These are phyloP conservation scores for Micractinium conductrix DNA, from an alignment of 139 green algal genomes.

Conservation along the genomic window DNA sequence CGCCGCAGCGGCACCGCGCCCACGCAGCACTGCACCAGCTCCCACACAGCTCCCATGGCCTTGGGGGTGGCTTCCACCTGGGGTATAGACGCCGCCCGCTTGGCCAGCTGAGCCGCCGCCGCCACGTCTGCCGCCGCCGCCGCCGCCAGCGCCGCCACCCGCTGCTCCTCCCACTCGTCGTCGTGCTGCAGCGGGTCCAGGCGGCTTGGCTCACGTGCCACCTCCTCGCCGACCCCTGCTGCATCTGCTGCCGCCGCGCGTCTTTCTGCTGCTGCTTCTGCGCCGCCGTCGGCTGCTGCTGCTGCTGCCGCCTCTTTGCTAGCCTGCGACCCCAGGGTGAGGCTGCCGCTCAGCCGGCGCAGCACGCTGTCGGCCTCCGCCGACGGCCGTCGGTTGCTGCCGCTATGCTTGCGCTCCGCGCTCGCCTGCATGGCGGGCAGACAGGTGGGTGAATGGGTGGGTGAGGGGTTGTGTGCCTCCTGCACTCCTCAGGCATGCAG, in stretches of 20 bases:
- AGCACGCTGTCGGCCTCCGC: neutral
- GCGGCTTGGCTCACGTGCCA: too few species aligned
- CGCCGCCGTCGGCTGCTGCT: neutral
- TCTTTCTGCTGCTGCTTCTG: neutral
- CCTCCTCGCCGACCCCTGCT: neutral
- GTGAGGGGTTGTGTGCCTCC: neutral
- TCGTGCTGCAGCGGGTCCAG: too few species aligned
- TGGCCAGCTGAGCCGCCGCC: neutral
- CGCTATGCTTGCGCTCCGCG: neutral
- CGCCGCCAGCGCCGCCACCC: neutral
- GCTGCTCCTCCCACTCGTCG: neutral
- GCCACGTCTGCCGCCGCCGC: conserved; percentile 1
- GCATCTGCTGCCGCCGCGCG: neutral
- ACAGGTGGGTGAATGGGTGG: neutral
- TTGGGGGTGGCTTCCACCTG: conserved; percentile 28
- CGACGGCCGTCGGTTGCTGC: neutral
- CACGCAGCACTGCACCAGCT: conserved; percentile 59
- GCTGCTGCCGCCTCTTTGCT: neutral
- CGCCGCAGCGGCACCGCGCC: conserved; percentile 19
- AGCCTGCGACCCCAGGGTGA: neutral
- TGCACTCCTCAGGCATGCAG: too few species aligned
- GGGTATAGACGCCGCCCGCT: neutral
- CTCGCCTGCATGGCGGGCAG: conserved; percentile 23
- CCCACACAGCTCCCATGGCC: conserved; percentile 50
- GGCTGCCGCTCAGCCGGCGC: neutral